A percentile compares a stretch with the other conserved stretches of the same genome.
phyloP scores from a whole-genome alignment of 2,329 filamentous ascomycete genomes.

The Pseudogymnoascus sp. region DNA sequence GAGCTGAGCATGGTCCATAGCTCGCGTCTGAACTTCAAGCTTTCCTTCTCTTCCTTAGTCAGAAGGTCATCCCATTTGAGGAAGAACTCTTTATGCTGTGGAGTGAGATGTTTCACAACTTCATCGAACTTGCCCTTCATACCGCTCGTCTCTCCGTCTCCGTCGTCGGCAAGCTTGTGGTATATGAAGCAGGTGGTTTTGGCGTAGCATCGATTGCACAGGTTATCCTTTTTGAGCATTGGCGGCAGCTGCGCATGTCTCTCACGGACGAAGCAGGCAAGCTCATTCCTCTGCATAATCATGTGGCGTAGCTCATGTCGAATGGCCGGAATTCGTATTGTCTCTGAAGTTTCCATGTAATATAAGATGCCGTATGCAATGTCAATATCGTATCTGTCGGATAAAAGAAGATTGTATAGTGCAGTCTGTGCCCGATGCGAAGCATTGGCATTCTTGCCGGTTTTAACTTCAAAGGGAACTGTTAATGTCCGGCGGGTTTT shows the following conservation, averaged over 20 bases:
- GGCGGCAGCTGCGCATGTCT: conserved; percentile 70
- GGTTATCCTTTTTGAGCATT: conserved; percentile 74
- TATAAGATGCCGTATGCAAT: conserved; percentile 87
- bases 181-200: conserved; percentile 89
- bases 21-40: conserved; percentile 78
- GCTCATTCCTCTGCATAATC: conserved; percentile 89
- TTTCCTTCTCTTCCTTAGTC: conserved; percentile 88
- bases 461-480: conserved; percentile 93
- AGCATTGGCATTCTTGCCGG: conserved; percentile 73
- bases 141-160: conserved; percentile 71
- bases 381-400: conserved; percentile 89
- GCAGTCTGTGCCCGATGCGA: conserved; percentile 89
- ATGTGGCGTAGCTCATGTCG: conserved; percentile 87
- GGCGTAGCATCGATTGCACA: conserved; percentile 83
- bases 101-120: conserved; percentile 66
- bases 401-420: conserved; percentile 84
- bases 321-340: conserved; percentile 74
- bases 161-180: conserved; percentile 80
- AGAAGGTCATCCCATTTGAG: conserved; percentile 88
- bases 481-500: conserved; percentile 55
- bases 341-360: conserved; percentile 87
- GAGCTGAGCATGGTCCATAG: conserved; percentile 92
- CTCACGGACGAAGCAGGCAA: conserved; percentile 78
- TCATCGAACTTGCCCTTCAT: conserved; percentile 77
- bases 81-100: conserved; percentile 73